phyloP scores from a whole-genome alignment of 257 asterid species.

The Forsythia suspensa region DNA sequence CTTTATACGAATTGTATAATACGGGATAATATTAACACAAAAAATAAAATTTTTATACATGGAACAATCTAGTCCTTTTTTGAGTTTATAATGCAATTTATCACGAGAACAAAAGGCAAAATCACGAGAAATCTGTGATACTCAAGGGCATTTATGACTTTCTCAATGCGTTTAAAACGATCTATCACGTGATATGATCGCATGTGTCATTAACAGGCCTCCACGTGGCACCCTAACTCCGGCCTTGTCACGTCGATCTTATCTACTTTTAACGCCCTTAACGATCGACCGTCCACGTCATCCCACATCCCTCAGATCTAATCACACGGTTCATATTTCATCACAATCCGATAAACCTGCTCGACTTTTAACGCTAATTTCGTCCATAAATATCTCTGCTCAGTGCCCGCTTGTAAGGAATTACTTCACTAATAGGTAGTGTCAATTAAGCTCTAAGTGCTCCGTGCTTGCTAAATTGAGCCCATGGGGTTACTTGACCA shows the following conservation, averaged over 20 bases:
- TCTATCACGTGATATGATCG: slow-evolving; percentile 31
- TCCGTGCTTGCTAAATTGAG: slow-evolving; percentile 14
- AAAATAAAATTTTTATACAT: too few relatives aligned
- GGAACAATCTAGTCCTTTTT: too few relatives aligned
- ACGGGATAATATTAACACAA: too few relatives aligned
- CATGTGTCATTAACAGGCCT: not conserved
- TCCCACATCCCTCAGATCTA: slow-evolving; percentile 19
- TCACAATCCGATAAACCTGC: slow-evolving; percentile 27
- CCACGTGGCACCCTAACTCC: slow-evolving; percentile 30
- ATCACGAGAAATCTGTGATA: not conserved
- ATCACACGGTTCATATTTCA: slow-evolving; percentile 42
- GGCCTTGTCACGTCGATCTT: slow-evolving; percentile 43
- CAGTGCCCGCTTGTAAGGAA: not conserved
- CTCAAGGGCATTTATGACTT: slow-evolving; percentile 25
- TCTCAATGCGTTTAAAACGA: not conserved
- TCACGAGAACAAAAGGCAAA: not conserved
- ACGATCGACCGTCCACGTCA: slow-evolving; percentile 49
- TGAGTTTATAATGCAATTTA: not conserved
- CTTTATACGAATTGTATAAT: too few relatives aligned
- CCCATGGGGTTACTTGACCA: slow-evolving; percentile 81
- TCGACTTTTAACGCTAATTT: slow-evolving; percentile 35
- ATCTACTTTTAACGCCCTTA: slow-evolving; percentile 48
- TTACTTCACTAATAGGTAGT: not conserved
- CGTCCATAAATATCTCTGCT: slow-evolving; percentile 44
- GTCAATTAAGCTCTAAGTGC: not conserved